These are phyloP conservation scores for Closterium sp. DNA, from an alignment of 139 green algal genomes.

Conservation along the genomic window DNA sequence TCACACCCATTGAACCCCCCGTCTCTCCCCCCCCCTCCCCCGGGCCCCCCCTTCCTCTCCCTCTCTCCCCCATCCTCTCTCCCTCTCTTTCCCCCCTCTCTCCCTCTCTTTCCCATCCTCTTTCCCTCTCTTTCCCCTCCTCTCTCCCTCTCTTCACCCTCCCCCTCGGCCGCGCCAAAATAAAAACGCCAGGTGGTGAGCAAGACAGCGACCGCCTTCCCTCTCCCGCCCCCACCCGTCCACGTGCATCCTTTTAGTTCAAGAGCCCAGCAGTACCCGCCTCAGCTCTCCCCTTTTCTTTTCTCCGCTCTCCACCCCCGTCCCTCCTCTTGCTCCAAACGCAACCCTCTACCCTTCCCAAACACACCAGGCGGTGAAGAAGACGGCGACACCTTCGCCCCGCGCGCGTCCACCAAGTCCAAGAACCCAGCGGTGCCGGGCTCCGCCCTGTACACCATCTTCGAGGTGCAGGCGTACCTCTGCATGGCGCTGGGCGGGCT, in stretches of 20 bases:
- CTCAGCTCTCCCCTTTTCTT: too few species aligned
- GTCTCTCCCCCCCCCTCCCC: too few species aligned
- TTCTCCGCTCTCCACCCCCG: neutral
- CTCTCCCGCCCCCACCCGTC: neutral
- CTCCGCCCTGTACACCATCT: conserved; percentile 67
- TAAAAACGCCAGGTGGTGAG: neutral
- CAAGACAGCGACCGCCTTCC: neutral
- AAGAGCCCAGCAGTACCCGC: too few species aligned
- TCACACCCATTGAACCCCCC: too few species aligned
- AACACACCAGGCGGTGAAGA: conserved; percentile 17
- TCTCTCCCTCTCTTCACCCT: neutral
- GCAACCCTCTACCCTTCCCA: neutral
- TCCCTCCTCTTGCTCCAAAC: neutral
- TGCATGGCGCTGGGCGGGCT: conserved; percentile 73
- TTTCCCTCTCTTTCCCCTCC: neutral
- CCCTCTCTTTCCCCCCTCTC: neutral
- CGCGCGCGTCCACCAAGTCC: conserved; percentile 49
- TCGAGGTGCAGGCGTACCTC: conserved; percentile 76
- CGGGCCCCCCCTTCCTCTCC: neutral
- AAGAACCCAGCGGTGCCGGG: conserved; percentile 88
- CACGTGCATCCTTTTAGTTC: too few species aligned
- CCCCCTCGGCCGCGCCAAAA: too few species aligned
- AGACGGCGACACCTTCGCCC: conserved; percentile 50
- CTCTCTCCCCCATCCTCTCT: neutral
- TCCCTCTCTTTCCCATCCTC: neutral